phyloP scores from a whole-genome alignment of 805 yeast genomes.

The Komagataella ulmi region DNA sequence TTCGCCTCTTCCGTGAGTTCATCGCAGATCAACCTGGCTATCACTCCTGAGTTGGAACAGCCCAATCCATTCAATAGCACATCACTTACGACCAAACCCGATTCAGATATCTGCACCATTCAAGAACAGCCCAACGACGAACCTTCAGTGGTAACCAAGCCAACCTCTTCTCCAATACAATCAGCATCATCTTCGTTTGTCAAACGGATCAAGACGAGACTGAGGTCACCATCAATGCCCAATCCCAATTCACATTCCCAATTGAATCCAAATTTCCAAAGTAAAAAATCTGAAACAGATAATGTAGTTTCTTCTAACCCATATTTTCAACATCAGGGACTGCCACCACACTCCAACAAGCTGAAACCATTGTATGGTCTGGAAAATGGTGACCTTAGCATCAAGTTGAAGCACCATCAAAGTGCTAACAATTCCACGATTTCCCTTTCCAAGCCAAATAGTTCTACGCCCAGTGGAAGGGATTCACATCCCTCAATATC shows the following conservation, averaged over 20 bases:
- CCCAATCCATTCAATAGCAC: slow-evolving; percentile 5
- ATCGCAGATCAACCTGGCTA: background rate
- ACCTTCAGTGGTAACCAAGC: slow-evolving; percentile 3
- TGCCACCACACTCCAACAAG: slow-evolving; percentile 31
- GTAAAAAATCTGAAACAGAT: background rate
- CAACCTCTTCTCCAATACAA: slow-evolving; percentile 1
- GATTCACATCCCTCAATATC: background rate
- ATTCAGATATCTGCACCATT: background rate
- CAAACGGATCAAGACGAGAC: background rate
- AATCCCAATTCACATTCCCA: background rate
- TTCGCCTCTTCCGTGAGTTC: slow-evolving; percentile 4
- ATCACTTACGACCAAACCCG: background rate
- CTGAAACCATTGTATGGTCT: background rate
- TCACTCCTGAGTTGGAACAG: background rate
- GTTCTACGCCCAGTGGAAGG: background rate
- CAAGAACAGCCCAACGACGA: slow-evolving; percentile 2
- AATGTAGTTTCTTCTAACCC: slow-evolving; percentile 21
- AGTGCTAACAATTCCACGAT: slow-evolving; percentile 16
- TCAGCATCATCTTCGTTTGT: background rate
- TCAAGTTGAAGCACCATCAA: slow-evolving; percentile 17
- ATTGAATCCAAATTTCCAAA: background rate
- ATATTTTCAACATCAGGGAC: slow-evolving; percentile 45
- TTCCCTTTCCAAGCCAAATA: slow-evolving; percentile 2
- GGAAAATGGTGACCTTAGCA: slow-evolving; percentile 8
- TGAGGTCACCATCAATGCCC: background rate